phyloP scores from a whole-genome alignment of 495 filamentous ascomycete species.

The Podospora tetraspora region DNA sequence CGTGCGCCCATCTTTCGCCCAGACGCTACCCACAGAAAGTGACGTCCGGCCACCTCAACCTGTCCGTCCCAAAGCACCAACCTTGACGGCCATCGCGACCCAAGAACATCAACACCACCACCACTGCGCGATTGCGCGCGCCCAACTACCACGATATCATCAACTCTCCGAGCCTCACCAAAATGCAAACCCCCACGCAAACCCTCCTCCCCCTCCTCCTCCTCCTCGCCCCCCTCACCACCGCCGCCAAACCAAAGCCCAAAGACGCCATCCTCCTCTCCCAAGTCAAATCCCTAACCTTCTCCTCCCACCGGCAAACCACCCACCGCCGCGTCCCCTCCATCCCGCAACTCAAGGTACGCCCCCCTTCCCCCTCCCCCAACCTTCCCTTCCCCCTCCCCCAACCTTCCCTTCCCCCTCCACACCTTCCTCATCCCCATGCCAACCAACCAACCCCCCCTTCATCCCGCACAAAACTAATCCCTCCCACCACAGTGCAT shows the following conservation, averaged over 20 bases:
- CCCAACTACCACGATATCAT: background rate
- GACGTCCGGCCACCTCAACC: background rate
- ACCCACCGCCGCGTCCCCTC: slow-evolving; percentile 69
- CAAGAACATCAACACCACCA: background rate
- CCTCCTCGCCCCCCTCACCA: background rate
- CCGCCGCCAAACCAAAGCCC: slow-evolving; percentile 13
- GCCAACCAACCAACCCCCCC: slow-evolving; percentile 6
- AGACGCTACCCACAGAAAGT: background rate
- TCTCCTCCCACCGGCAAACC: slow-evolving; percentile 57
- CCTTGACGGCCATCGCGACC: background rate
- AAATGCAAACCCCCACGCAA: slow-evolving; percentile 10
- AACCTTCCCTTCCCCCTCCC: slow-evolving; percentile 49
- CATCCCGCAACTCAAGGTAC: slow-evolving; percentile 76
- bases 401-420: slow-evolving; percentile 52
- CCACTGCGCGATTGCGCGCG: background rate
- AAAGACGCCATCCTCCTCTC: slow-evolving; percentile 30
- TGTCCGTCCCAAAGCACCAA: background rate
- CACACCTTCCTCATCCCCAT: too few relatives aligned
- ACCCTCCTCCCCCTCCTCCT: slow-evolving; percentile 3
- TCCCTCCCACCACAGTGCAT: slow-evolving; percentile 51
- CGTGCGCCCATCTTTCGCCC: background rate
- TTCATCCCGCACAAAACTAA: slow-evolving; percentile 47
- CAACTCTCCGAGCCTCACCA: background rate
- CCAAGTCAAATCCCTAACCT: slow-evolving; percentile 67
- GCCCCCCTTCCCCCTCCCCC: slow-evolving; percentile 46